Conservation (phyloP, 768 basidiomycete genomes). For the Coprinopsis sp. region DNA sequence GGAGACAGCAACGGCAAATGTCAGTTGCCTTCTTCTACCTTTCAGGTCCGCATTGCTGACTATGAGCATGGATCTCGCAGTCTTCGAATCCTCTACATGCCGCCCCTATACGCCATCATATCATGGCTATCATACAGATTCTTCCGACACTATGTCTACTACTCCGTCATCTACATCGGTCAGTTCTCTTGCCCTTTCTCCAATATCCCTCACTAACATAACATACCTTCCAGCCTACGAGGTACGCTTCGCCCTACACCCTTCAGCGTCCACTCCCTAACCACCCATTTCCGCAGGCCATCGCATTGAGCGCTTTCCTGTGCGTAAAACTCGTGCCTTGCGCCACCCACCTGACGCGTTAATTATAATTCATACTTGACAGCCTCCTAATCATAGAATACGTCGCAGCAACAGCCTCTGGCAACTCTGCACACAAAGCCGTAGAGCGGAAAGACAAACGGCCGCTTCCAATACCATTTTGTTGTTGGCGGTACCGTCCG, state of each 20-base stretch:
- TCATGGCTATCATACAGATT: conserved; percentile 85
- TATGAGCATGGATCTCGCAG: conserved; percentile 28
- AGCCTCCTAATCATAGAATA: conserved; percentile 82
- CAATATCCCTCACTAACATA: conserved; percentile 1
- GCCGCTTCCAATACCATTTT: conserved; percentile 74
- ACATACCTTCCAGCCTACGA: conserved; percentile 51
- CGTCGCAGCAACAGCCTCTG: conserved; percentile 66
- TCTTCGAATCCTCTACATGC: conserved; percentile 81
- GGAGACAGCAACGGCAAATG: conserved; percentile 77
- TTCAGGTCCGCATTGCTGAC: background rate
- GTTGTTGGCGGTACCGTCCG: conserved; percentile 77
- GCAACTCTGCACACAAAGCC: conserved; percentile 59
- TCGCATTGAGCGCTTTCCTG: conserved; percentile 86
- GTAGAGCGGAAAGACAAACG: conserved; percentile 78
- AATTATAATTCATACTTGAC: background rate
- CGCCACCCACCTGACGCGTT: background rate
- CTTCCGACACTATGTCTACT: conserved; percentile 67
- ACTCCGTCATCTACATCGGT: conserved; percentile 44
- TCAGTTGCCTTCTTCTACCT: conserved; percentile 18
- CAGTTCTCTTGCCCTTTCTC: conserved; percentile 10
- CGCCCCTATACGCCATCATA: conserved; percentile 73
- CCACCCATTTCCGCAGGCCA: conserved; percentile 43
- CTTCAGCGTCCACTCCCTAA: conserved; percentile 1
- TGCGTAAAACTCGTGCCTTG: conserved; percentile 29
- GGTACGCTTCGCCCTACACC: conserved; percentile 31